Conservation (phyloP, 495 filamentous ascomycete genomes). For the Articulospora tetracladia region DNA sequence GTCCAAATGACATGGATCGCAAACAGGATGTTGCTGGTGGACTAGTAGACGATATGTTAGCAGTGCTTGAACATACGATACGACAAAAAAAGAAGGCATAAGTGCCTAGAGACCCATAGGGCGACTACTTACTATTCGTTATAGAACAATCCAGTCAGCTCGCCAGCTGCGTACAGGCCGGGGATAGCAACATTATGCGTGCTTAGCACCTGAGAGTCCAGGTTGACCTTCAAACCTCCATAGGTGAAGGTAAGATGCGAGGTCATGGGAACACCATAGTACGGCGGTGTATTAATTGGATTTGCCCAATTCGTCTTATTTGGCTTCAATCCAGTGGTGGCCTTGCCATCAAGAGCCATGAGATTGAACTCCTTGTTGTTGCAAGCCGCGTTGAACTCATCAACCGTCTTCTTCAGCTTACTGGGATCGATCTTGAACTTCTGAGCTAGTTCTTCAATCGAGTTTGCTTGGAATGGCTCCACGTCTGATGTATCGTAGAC, state of each 20-base stretch:
- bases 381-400: conserved; percentile 9
- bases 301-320: conserved; percentile 14
- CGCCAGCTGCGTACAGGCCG: conserved; percentile 9
- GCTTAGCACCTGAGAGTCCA: not conserved
- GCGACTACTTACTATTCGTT: not conserved
- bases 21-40: conserved; percentile 9
- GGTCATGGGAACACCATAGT: conserved; percentile 4
- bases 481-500: conserved; percentile 2
- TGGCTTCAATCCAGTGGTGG: conserved; percentile 4
- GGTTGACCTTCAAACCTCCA: conserved; percentile 9
- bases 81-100: not conserved
- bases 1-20: conserved; percentile 9
- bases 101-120: not conserved
- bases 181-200: conserved; percentile 8
- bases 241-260: conserved; percentile 7
- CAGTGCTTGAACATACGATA: too few species aligned
- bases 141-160: conserved; percentile 9
- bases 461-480: not conserved
- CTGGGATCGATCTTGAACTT: conserved; percentile 1
- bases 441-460: not conserved
- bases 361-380: conserved; percentile 8
- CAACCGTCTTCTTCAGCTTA: conserved; percentile 5
- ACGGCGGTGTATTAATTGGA: conserved; percentile 5
- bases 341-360: conserved; percentile 8
- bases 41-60: too few species aligned